Evolutionary conservation across 345 rosid species (phyloP).

Genomic region (Bruguiera sexangula): DNA sequence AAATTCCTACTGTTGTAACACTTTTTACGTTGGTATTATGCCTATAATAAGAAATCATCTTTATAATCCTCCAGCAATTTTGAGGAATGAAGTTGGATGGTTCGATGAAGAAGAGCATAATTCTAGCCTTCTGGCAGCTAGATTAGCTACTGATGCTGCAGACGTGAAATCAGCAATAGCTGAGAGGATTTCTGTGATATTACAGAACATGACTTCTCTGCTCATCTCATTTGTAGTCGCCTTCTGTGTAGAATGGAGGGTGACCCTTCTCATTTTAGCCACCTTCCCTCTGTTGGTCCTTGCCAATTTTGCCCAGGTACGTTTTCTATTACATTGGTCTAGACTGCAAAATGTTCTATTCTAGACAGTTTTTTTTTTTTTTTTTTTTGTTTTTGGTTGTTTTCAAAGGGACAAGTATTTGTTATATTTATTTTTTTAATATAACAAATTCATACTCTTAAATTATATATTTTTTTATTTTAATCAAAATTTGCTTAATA

Average conservation of each 20-base stretch:
- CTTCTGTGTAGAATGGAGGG: conserved; percentile 96
- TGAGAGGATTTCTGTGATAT: conserved; percentile 90
- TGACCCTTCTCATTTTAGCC: conserved; percentile 82
- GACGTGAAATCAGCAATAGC: conserved; percentile 95
- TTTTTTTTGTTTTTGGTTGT: too few relatives aligned
- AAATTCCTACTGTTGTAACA: too few relatives aligned
- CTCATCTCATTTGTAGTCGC: conserved; percentile 96
- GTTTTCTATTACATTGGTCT: not conserved
- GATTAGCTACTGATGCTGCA: conserved; percentile 84
- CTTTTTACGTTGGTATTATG: too few relatives aligned
- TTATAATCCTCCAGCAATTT: conserved; percentile 48
- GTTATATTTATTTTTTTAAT: too few relatives aligned
- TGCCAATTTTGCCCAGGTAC: conserved; percentile 97
- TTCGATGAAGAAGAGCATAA: conserved; percentile 97
- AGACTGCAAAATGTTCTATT: too few relatives aligned
- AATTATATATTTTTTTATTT: too few relatives aligned
- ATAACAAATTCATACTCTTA: too few relatives aligned
- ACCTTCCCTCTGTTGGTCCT: conserved; percentile 97
- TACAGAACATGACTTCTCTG: conserved; percentile 95
- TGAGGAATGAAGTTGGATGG: conserved; percentile 99
- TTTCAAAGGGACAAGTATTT: too few relatives aligned
- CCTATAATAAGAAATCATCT: too few relatives aligned
- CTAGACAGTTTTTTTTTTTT: too few relatives aligned
- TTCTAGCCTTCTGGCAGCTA: conserved; percentile 82
- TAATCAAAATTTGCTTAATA: too few relatives aligned